These are phyloP conservation scores for Trichoderma virens DNA, from an alignment of 495 filamentous ascomycete genomes.

Conservation along the genomic window DNA sequence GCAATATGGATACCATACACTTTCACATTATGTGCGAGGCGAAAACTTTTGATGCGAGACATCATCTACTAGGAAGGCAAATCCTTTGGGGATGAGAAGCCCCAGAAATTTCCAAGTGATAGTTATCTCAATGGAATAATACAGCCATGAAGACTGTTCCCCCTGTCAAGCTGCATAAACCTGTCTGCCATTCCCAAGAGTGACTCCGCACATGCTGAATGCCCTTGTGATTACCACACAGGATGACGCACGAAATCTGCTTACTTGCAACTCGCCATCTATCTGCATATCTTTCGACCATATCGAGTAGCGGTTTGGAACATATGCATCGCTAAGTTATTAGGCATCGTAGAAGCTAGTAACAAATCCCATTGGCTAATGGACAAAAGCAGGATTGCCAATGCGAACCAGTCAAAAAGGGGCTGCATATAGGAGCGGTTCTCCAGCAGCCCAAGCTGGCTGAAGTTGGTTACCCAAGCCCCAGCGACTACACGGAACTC, in stretches of 20 bases:
- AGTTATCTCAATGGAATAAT: slow-evolving; percentile 10
- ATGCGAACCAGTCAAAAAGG: too few species aligned
- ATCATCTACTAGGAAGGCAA: neutral
- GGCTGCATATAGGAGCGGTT: too few species aligned
- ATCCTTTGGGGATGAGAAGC: neutral
- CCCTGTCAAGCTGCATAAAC: neutral
- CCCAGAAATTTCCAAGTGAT: neutral
- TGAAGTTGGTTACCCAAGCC: too few species aligned
- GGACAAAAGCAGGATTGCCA: too few species aligned
- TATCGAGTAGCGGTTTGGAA: too few species aligned
- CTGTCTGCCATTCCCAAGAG: neutral
- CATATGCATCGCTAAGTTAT: too few species aligned
- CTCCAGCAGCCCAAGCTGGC: too few species aligned
- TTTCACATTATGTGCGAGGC: slow-evolving; percentile 2
- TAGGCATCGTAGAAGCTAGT: too few species aligned
- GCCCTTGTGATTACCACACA: neutral
- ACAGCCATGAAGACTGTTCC: slow-evolving; percentile 10
- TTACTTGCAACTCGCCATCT: neutral
- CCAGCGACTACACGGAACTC: too few species aligned
- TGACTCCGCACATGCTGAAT: neutral
- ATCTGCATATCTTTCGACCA: too few species aligned
- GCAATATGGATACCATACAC: slow-evolving; percentile 10
- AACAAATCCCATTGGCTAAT: too few species aligned
- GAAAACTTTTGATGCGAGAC: slow-evolving; percentile 6
- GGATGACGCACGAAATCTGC: neutral